Conservation (phyloP, 352 stramenopile species). For the Pythium dissotocum region DNA sequence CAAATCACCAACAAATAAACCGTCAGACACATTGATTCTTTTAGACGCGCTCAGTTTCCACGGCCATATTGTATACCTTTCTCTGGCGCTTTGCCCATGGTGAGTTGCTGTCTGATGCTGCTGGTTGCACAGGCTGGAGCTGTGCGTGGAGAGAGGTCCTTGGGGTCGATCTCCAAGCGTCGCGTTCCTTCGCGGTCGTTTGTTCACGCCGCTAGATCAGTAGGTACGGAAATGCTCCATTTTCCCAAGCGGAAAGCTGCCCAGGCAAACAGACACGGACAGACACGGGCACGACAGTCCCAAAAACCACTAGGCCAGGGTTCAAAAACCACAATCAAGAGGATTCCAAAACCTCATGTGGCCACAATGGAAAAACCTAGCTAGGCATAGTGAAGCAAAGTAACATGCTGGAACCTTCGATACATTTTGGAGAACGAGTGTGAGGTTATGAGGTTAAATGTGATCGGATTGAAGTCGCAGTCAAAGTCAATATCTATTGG, state of each 20-base stretch:
- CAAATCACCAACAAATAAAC: constrained; percentile 10
- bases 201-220: constrained; percentile 2
- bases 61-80: constrained; percentile 21
- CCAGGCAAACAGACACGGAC: not conserved
- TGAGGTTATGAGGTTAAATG: constrained; percentile 22
- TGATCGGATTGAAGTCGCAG: not conserved
- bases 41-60: too few relatives aligned
- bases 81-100: constrained; percentile 58
- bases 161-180: constrained; percentile 15
- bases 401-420: constrained; percentile 18
- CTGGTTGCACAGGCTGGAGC: not conserved
- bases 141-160: not conserved
- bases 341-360: constrained; percentile 14
- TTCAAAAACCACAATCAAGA: constrained; percentile 13
- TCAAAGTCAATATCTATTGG: not conserved
- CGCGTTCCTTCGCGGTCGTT: constrained; percentile 8
- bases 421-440: not conserved
- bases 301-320: constrained; percentile 19
- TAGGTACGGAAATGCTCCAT: constrained; percentile 1
- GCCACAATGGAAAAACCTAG: constrained; percentile 17
- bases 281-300: not conserved
- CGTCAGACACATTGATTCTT: not conserved
- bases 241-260: not conserved
- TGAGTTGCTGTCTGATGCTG: not conserved
- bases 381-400: constrained; percentile 1